Conservation (phyloP, 1,139 yeast genomes). For the Debaryomyces coudertii region DNA sequence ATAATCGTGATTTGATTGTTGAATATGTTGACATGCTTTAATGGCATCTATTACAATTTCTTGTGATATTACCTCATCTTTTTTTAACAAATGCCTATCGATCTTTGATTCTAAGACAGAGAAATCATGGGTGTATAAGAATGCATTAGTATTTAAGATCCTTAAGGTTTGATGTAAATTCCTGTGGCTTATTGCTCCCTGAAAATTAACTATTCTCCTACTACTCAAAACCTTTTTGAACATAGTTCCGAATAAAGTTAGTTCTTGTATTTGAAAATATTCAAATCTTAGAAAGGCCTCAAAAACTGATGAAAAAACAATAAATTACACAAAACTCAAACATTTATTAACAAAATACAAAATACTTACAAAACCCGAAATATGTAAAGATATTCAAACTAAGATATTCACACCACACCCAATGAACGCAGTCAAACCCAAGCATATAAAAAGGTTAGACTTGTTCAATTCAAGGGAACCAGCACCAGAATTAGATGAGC, state of each 20-base stretch:
- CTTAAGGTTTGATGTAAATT: conserved; percentile 4
- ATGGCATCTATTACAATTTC: conserved; percentile 24
- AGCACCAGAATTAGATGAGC: conserved; percentile 4
- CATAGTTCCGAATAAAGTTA: not conserved
- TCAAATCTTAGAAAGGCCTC: not conserved
- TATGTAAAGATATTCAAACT: not conserved
- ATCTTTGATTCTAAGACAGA: conserved; percentile 14
- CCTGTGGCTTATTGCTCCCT: not conserved
- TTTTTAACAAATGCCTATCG: conserved; percentile 13
- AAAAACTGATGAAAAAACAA: conserved; percentile 2
- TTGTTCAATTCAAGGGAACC: conserved; percentile 8
- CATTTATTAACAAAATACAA: not conserved
- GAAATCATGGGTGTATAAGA: conserved; percentile 19
- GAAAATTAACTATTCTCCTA: not conserved
- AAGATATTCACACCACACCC: conserved; percentile 3
- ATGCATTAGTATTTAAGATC: conserved; percentile 11
- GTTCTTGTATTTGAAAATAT: not conserved
- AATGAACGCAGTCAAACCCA: conserved; percentile 5
- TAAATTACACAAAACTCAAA: conserved; percentile 1
- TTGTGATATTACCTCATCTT: conserved; percentile 5
- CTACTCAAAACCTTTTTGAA: not conserved
- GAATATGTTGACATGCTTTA: conserved; percentile 26
- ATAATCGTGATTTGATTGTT: conserved; percentile 20
- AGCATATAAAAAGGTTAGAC: conserved; percentile 2
- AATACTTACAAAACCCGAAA: not conserved